phyloP scores from a whole-genome alignment of 306 rosid species.

The Prunus davidiana region DNA sequence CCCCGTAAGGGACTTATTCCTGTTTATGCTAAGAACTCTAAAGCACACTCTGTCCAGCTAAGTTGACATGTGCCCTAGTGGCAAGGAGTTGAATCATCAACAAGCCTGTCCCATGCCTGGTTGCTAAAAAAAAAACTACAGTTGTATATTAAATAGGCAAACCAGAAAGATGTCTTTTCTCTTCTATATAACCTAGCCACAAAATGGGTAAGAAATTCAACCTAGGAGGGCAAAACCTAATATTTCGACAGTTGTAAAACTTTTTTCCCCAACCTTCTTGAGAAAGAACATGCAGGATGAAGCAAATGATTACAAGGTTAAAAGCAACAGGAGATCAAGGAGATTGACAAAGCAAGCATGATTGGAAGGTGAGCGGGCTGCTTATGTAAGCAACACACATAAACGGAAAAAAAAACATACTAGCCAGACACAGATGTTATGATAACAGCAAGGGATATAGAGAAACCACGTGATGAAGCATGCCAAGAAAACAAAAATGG shows the following conservation, averaged over 20 bases:
- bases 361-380: conserved; percentile 7
- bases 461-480: conserved; percentile 10
- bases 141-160: neutral
- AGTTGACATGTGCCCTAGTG: conserved; percentile 12
- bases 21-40: conserved; percentile 1
- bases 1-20: neutral
- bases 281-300: neutral
- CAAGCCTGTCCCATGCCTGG: neutral
- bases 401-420: neutral
- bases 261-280: neutral
- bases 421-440: neutral
- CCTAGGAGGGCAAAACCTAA: neutral
- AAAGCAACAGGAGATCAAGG: neutral
- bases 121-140: neutral
- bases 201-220: neutral
- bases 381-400: neutral
- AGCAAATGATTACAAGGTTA: neutral
- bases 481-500: neutral
- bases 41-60: neutral
- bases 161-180: neutral
- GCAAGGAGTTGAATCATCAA: conserved; percentile 6
- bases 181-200: neutral
- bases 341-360: conserved; percentile 6
- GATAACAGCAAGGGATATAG: neutral
- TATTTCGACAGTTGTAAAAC: neutral